Percentiles rank a stretch among this genome's conserved stretches.
Conservation (phyloP, 257 asterid genomes). For the Dorcoceras hygrometricum region DNA sequence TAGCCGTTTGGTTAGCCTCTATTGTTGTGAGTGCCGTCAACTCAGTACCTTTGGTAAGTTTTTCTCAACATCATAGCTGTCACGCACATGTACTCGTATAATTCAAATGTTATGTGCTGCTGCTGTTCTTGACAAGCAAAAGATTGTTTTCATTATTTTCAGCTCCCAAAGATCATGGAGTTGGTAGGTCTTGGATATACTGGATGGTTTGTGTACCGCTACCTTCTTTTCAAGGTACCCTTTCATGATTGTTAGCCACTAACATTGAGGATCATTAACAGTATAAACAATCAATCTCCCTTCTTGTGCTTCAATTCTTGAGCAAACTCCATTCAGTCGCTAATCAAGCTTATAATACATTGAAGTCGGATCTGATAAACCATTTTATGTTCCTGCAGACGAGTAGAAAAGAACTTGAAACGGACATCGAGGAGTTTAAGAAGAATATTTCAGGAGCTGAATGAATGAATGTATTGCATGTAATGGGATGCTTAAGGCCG, state of each 20-base stretch:
- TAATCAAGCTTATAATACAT: not conserved
- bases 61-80: not conserved
- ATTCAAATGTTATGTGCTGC: not conserved
- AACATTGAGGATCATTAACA: not conserved
- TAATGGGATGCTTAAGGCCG: not conserved
- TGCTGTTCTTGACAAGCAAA: constrained; percentile 1
- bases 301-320: not conserved
- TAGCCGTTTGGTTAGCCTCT: constrained; percentile 83
- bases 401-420: constrained; percentile 80
- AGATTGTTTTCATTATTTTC: constrained; percentile 18
- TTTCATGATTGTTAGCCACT: not conserved
- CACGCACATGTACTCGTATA: not conserved
- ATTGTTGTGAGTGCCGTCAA: constrained; percentile 72
- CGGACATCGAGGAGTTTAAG: constrained; percentile 78
- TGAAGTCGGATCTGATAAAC: not conserved
- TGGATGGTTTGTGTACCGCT: constrained; percentile 98
- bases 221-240: constrained; percentile 93
- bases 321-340: not conserved
- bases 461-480: constrained; percentile 24
- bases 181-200: constrained; percentile 95
- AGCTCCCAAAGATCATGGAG: constrained; percentile 98
- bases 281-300: not conserved
- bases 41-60: constrained; percentile 86
- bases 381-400: constrained; percentile 45
- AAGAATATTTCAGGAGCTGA: constrained; percentile 87